Conservation (phyloP, 1,139 yeast species). For the Pichia sp. region DNA sequence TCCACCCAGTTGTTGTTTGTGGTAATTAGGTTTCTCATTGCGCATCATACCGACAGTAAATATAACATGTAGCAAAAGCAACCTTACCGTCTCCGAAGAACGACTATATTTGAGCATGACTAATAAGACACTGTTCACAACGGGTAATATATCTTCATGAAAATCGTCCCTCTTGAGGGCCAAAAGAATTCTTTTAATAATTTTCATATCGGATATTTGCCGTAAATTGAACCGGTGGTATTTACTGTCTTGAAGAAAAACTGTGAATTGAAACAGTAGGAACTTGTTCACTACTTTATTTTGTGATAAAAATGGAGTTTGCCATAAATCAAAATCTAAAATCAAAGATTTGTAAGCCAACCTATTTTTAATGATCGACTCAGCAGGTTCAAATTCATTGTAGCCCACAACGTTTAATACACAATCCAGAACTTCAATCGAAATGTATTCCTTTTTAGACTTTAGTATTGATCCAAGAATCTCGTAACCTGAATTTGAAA, state of each 20-base stretch:
- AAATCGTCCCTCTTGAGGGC: conserved; percentile 44
- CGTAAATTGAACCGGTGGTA: conserved; percentile 45
- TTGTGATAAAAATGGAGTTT: conserved; percentile 16
- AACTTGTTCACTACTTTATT: conserved; percentile 42
- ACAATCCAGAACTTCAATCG: conserved; percentile 36
- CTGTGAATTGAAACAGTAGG: conserved; percentile 53
- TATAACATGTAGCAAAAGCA: conserved; percentile 40
- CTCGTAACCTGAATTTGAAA: conserved; percentile 40
- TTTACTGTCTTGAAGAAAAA: conserved; percentile 49
- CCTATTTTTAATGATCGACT: conserved; percentile 43
- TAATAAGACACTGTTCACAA: conserved; percentile 36
- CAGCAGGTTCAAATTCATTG: conserved; percentile 37
- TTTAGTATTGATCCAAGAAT: conserved; percentile 39
- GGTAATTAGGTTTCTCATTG: neutral
- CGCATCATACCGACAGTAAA: conserved; percentile 28
- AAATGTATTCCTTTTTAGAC: conserved; percentile 33
- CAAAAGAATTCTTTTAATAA: conserved; percentile 50
- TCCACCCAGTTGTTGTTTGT: conserved; percentile 5
- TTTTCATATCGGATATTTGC: conserved; percentile 50
- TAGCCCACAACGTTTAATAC: conserved; percentile 45
- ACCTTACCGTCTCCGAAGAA: conserved; percentile 37
- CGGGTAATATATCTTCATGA: conserved; percentile 34
- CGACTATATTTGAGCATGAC: conserved; percentile 38
- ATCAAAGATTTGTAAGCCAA: conserved; percentile 43
- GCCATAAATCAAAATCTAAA: conserved; percentile 52